These are phyloP conservation scores for Phytophthora citrophthora DNA, from an alignment of 352 stramenopile species.

Conservation along the genomic window DNA sequence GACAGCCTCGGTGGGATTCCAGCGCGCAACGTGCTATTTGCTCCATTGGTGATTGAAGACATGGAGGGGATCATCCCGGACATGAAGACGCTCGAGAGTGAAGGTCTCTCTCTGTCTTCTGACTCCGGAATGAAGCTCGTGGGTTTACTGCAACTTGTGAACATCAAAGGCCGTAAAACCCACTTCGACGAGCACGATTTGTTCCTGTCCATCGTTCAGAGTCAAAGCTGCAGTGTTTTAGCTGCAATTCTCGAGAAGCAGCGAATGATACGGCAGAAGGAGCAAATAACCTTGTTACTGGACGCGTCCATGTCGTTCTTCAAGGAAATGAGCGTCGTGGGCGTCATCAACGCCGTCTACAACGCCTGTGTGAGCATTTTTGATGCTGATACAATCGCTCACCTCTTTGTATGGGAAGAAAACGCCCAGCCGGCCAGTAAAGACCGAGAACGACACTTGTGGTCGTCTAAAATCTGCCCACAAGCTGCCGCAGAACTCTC, in stretches of 20 bases:
- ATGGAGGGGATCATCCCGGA: conserved; percentile 11
- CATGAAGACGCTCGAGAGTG: conserved; percentile 22
- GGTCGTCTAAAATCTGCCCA: conserved; percentile 70
- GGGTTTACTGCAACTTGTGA: conserved; percentile 73
- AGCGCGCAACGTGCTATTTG: conserved; percentile 67
- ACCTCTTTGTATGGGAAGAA: conserved; percentile 71
- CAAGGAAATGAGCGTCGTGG: conserved; percentile 81
- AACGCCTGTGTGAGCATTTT: conserved; percentile 77
- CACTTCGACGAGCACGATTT: conserved; percentile 74
- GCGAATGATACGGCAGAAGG: conserved; percentile 62
- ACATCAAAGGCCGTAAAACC: conserved; percentile 65
- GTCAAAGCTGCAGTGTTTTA: conserved; percentile 68
- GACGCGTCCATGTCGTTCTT: conserved; percentile 83
- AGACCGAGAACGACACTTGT: conserved; percentile 53
- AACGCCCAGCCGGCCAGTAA: conserved; percentile 15
- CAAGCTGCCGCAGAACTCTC: conserved; percentile 17
- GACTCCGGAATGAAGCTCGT: conserved; percentile 54
- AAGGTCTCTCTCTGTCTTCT: not conserved
- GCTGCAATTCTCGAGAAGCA: conserved; percentile 79
- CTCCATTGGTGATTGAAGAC: conserved; percentile 66
- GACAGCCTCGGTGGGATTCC: conserved; percentile 65
- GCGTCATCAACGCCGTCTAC: conserved; percentile 83
- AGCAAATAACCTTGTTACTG: conserved; percentile 65
- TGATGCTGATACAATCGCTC: conserved; percentile 56
- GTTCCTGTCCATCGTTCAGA: conserved; percentile 80